Conservation (phyloP, 257 asterid genomes). For the Nicotiana noctiflora region DNA sequence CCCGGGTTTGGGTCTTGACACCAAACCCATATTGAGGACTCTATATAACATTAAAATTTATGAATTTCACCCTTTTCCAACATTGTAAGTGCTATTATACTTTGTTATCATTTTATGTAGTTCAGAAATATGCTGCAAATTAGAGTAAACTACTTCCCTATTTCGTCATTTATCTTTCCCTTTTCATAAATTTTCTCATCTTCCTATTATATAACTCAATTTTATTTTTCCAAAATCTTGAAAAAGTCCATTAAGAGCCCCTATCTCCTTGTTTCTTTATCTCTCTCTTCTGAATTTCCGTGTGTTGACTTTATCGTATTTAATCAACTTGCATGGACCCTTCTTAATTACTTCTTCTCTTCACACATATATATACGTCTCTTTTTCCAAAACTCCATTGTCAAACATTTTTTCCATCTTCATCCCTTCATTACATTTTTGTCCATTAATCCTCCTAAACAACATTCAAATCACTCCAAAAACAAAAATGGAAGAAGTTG, state of each 20-base stretch:
- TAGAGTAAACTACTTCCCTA: neutral
- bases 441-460: neutral
- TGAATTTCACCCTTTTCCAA: no score
- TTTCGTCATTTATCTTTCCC: neutral
- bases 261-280: neutral
- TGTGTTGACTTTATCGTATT: conserved; percentile 24
- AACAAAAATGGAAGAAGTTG: conserved; percentile 25
- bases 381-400: neutral
- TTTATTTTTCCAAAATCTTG: neutral
- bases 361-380: conserved; percentile 13
- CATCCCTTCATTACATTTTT: neutral
- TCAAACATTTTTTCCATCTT: neutral
- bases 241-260: conserved; percentile 33
- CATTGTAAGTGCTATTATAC: no score
- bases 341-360: neutral
- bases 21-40: no score
- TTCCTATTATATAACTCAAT: neutral
- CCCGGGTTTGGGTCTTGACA: no score
- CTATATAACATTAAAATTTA: no score
- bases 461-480: neutral
- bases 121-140: neutral
- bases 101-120: no score
- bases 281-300: conserved; percentile 23
- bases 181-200: neutral
- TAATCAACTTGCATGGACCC: conserved; percentile 18